These are phyloP conservation scores for Cyberlindnera nakhonratchasimensis DNA, from an alignment of 805 yeast species.

Conservation along the genomic window DNA sequence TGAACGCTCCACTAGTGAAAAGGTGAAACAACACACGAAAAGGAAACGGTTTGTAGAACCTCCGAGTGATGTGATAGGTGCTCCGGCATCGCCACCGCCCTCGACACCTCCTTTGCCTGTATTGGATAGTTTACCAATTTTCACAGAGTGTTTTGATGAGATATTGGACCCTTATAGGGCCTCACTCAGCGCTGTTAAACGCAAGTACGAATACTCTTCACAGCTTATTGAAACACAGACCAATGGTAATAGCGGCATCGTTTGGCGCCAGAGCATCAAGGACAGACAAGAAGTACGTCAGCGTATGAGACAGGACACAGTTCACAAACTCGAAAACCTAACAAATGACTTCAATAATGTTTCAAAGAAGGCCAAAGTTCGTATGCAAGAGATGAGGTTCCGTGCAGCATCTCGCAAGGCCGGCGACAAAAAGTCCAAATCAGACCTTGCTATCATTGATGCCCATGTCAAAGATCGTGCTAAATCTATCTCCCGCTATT, in stretches of 20 bases:
- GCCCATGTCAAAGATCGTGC: slow-evolving; percentile 13
- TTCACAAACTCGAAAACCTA: slow-evolving; percentile 3
- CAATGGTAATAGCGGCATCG: slow-evolving; percentile 14
- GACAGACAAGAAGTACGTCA: slow-evolving; percentile 17
- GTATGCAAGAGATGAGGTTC: slow-evolving; percentile 13
- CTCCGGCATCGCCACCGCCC: slow-evolving; percentile 17
- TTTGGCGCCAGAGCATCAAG: slow-evolving; percentile 25
- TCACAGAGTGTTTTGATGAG: slow-evolving; percentile 23
- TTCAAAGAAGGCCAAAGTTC: slow-evolving; percentile 8
- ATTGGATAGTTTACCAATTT: slow-evolving; percentile 19
- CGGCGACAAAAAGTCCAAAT: slow-evolving; percentile 19
- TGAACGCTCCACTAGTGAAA: slow-evolving; percentile 2
- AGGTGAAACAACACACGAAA: not conserved
- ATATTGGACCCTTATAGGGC: slow-evolving; percentile 17
- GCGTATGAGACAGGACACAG: slow-evolving; percentile 4
- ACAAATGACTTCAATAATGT: slow-evolving; percentile 20
- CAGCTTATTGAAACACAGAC: slow-evolving; percentile 21
- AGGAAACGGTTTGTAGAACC: not conserved
- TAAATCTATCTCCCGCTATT: not conserved
- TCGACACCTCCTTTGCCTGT: slow-evolving; percentile 14
- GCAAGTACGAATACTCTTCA: slow-evolving; percentile 20
- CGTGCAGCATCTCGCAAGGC: slow-evolving; percentile 19
- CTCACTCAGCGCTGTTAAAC: slow-evolving; percentile 11
- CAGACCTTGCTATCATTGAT: slow-evolving; percentile 13
- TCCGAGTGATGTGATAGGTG: not conserved